Evolutionary conservation across 2,329 filamentous ascomycete species (phyloP).

Genomic region (Chrysoporthe cubensis): DNA sequence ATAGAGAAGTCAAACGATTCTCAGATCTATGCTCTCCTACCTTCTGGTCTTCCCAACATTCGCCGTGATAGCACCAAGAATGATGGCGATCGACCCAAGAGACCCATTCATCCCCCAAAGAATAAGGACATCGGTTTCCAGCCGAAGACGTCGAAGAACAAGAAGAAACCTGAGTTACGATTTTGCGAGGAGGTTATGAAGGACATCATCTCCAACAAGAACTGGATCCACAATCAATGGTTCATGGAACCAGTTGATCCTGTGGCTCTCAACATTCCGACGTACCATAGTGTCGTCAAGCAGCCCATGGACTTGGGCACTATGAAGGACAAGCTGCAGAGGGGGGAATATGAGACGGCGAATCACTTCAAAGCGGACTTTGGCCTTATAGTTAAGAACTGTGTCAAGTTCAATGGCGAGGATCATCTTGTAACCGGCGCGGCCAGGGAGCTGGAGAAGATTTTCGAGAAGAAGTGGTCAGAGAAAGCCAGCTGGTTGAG

Average conservation of each 20-base stretch:
- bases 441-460: conserved; percentile 72
- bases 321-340: conserved; percentile 76
- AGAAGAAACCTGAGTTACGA: conserved; percentile 86
- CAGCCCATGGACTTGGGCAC: conserved; percentile 94
- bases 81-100: conserved; percentile 82
- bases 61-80: conserved; percentile 81
- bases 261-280: conserved; percentile 89
- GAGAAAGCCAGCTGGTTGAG: conserved; percentile 83
- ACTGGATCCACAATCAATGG: conserved; percentile 68
- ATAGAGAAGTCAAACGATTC: conserved; percentile 42
- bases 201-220: conserved; percentile 76
- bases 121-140: conserved; percentile 90
- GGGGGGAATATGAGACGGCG: conserved; percentile 77
- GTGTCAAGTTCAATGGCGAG: conserved; percentile 82
- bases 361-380: conserved; percentile 89
- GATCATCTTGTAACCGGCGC: conserved; percentile 74
- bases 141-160: conserved; percentile 84
- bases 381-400: conserved; percentile 84
- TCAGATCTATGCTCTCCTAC: conserved; percentile 70
- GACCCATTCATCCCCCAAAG: conserved; percentile 90
- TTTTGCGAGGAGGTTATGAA: conserved; percentile 84
- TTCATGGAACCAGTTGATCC: conserved; percentile 90
- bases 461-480: conserved; percentile 77
- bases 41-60: conserved; percentile 79
- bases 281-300: conserved; percentile 92